Base-by-base conservation (phyloP, 257 asterid species). In the Galeopsis tetrahit region DNA sequence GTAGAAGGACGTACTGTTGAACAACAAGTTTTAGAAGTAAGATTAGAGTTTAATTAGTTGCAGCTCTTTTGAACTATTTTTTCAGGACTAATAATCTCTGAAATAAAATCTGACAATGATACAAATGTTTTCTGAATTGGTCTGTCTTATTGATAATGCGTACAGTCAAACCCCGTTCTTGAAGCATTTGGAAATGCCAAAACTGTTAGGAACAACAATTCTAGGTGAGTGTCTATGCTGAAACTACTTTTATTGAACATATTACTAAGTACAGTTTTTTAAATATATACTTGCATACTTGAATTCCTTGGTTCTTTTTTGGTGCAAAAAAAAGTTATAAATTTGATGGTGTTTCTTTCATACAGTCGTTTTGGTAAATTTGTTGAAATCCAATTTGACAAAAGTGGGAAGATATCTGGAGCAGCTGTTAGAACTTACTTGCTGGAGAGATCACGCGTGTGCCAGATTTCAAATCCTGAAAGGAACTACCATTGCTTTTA, bases 111-210 rank as follows among this genome's bases (percentile, higher is more conserved):
- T 68, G 56, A 60, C 35, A 40, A 17, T 68, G 48, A 36, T 43
- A 42, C 44, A 77, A 61, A 39, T 75, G 36, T 53, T 52, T 38
- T 56, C 67, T 57, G 35, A 58, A 55, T 65, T 72, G 79, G 63
- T 64, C 44, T 63, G 28, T 73, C 61, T 59, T 46, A 63, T 73
- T 76, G 78, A 61, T 52, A 39, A 76, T 63, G 62, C 60, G 70
- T 81, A 40, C 91, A 93, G 98, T 93, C 98, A 74, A 93, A 89
- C 78, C 98, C 97, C 28, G 96, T 93, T 82, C 98, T 93, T 73
- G 98, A 93, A 91, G 98, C 97, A 76, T 93, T 93, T 86, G 98
- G 98, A 76, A 93, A 93, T 89, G 98, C 98, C 76, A 93, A 93
- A 82, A 93, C 97, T 51, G 94, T 93, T 68, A 84, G 97, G 85